These are phyloP conservation scores for Fennellomyces sp. DNA, from an alignment of 371 early-diverging fungal species.

Conservation along the genomic window DNA sequence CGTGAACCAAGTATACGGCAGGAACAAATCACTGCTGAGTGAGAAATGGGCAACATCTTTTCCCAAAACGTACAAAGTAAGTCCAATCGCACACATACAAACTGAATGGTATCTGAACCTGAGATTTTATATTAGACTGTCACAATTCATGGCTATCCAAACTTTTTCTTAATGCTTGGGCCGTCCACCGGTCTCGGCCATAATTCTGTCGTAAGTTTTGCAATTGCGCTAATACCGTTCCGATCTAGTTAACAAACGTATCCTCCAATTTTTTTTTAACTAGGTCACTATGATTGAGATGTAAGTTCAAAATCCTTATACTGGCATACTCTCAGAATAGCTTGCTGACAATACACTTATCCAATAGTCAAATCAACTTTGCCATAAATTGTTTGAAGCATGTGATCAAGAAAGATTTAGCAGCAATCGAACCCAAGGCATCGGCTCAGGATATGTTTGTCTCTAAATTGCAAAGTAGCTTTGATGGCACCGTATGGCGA, in stretches of 20 bases:
- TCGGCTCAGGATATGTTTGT: conserved; percentile 22
- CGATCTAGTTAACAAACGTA: too few relatives aligned
- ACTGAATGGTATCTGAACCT: too few relatives aligned
- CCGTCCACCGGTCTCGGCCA: conserved; percentile 48
- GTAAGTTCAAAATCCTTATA: conserved; percentile 11
- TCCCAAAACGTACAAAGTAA: conserved; percentile 29
- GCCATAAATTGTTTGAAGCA: conserved; percentile 23
- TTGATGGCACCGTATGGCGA: conserved; percentile 30
- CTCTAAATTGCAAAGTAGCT: conserved; percentile 13
- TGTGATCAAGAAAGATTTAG: conserved; percentile 7
- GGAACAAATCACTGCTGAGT: conserved; percentile 13
- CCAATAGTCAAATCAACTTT: conserved; percentile 29
- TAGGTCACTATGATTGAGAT: conserved; percentile 37
- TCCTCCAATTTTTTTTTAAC: neutral
- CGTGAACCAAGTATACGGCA: conserved; percentile 27
- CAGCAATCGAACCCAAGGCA: conserved; percentile 23
- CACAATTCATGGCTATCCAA: conserved; percentile 39
- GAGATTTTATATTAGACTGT: conserved; percentile 14
- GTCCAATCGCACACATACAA: too few relatives aligned
- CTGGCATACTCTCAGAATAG: too few relatives aligned
- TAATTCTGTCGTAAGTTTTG: conserved; percentile 21
- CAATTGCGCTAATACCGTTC: too few relatives aligned
- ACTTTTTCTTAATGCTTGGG: conserved; percentile 44
- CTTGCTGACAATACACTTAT: neutral
- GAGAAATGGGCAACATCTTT: conserved; percentile 20